Evolutionary conservation across 2,329 filamentous ascomycete species (phyloP), one percentile per base, ranked within the genome.

Genomic region (Pseudophaeomoniella oleicola): DNA sequence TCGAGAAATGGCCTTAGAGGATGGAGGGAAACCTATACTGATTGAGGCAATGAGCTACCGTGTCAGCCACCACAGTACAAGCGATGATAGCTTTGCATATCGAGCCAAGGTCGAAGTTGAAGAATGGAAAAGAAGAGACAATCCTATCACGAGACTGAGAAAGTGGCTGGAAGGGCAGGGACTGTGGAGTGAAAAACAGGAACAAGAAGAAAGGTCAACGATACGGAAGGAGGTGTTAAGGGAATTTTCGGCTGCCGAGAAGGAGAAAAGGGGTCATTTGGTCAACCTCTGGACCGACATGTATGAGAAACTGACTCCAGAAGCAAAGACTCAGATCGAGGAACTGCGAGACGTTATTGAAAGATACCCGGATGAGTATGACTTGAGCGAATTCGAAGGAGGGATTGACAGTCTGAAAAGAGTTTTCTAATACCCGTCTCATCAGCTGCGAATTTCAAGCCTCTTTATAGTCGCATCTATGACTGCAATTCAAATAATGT

Each of bases 21-120:
- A 83, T 31, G 84, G 83, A n/a, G 82, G 84, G 3, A 75, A 72
- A 43, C 86, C 85, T 0, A 72, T 98, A 0, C 64, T 98, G 5
- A 80, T 98, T 30, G 90, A 98, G 60, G 86, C 86, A 38, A 93
- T 98, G 83, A 88, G 83, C 16, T 98, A 98, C 60, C 85, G 90
- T n/a, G 87, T 96, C 31, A 88, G 83, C 4, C 86, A 98, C 55
- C 90, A 98, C 63, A 94, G 85, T 58, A 98, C 90, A 1, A 90
- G 82, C 0, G 90, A 98, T 53, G 90, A 98, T 60, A 90, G 82
- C 16, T 98, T 94, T 51, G 90, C 90, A 1, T 98, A 98, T 62
- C 81, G 90, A 5, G 86, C 87, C 2, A 76, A 81, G 16, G 78
- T 94, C 1, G 90, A 98, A 53, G 90, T 98, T 5, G 82, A 94